Evolutionary conservation across 345 rosid genomes (phyloP).

Genomic region (Camelina hispida): DNA sequence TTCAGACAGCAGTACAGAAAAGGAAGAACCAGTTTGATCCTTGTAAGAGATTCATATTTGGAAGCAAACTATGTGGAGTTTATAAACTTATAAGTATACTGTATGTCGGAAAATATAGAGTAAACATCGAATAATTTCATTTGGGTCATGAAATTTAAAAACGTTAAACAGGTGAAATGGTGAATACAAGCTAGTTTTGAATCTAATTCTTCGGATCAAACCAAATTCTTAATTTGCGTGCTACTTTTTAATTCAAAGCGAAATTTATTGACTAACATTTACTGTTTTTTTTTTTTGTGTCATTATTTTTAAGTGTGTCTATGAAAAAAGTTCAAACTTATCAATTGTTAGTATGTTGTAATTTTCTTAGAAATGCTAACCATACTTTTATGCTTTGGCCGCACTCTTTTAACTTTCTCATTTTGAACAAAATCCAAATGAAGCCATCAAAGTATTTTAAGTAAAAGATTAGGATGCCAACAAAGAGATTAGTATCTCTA

Average conservation of each 20-base stretch:
- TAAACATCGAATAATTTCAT: not conserved
- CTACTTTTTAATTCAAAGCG: not conserved
- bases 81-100: not conserved
- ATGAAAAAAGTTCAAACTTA: not conserved
- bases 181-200: not conserved
- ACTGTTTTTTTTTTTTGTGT: not conserved
- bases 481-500: not conserved
- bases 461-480: not conserved
- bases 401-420: not conserved
- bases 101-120: not conserved
- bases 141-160: not conserved
- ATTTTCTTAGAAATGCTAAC: not conserved
- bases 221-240: not conserved
- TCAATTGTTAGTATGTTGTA: not conserved
- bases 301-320: conserved; percentile 6
- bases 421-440: not conserved
- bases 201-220: not conserved
- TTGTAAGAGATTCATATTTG: conserved; percentile 7
- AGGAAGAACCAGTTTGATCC: not conserved
- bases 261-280: conserved; percentile 21
- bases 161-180: not conserved
- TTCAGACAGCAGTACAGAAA: not conserved
- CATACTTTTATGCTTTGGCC: not conserved
- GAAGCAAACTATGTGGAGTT: conserved; percentile 20
- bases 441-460: not conserved